A percentile compares a stretch with the other conserved stretches of the same genome.
These are phyloP conservation scores for Lupinus albus DNA, from an alignment of 306 rosid genomes.

Conservation along the genomic window DNA sequence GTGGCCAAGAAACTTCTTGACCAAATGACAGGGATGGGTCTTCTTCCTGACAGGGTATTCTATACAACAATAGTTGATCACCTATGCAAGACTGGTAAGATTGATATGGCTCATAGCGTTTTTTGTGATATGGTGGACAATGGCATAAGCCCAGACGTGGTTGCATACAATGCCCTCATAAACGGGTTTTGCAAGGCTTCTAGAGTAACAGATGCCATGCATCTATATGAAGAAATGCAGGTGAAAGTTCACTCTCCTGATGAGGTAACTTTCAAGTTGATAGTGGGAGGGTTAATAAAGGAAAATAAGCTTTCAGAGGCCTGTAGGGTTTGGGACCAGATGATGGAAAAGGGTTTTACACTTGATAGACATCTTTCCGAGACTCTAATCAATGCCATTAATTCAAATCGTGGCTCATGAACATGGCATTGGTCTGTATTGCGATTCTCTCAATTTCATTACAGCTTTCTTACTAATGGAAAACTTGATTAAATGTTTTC, in stretches of 20 bases:
- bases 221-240: constrained; percentile 81
- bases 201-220: constrained; percentile 65
- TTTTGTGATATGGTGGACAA: constrained; percentile 72
- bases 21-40: constrained; percentile 60
- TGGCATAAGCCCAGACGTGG: constrained; percentile 73
- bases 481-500: constrained; percentile 14
- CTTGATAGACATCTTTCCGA: constrained; percentile 68
- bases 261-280: constrained; percentile 82
- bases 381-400: constrained; percentile 63
- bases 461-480: constrained; percentile 30
- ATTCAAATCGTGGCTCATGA: constrained; percentile 53
- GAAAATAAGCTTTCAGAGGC: constrained; percentile 65
- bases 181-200: constrained; percentile 79
- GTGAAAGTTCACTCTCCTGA: constrained; percentile 61
- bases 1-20: constrained; percentile 71
- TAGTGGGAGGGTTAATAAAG: constrained; percentile 76
- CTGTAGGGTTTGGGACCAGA: constrained; percentile 86
- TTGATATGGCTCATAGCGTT: constrained; percentile 61
- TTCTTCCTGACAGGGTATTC: constrained; percentile 66
- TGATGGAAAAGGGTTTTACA: constrained; percentile 95
- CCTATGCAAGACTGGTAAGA: constrained; percentile 65
- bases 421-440: constrained; percentile 36
- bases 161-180: constrained; percentile 86
- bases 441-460: constrained; percentile 34
- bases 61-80: constrained; percentile 72